Base-by-base conservation (phyloP, 2,329 filamentous ascomycete species). In the Hypoxylon sp. region DNA sequence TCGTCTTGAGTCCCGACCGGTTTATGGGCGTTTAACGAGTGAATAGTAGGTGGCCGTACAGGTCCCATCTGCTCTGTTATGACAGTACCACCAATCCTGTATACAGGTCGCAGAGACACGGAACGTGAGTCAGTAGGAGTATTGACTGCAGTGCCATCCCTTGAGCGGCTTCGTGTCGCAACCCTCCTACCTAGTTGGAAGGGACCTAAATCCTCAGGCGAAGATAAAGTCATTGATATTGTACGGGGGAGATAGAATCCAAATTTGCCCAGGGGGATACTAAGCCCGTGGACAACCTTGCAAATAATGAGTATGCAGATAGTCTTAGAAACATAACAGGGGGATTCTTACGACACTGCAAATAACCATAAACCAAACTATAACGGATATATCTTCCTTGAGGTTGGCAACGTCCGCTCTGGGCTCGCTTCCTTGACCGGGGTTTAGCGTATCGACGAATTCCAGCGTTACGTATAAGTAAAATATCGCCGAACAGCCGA, bases 401-500 rank as follows among this genome's bases (percentile, higher is more conserved):
- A 96, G 73, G 6, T 80, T 72, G 21, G 73, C 71, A 0, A 90
- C 87, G 66, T 95, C 90, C 25, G 78, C 75, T 19, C 90, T 78
- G 9, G 82, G 73, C 21, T 79, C 66, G 0, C 82, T 86, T 42
- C 89, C 74, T 5, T 84, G 80, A 0, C 43, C 41, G 7, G 61
- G 57, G 25, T 78, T 81, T n/a, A 83, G 64, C 2, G 51, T 72
- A 20, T 69, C 72, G 38, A 97, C 75, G 54, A 92, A 96, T 16
- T 96, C 89, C 1, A 89, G 70, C 29, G 82, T 87, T 55, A 96
- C 77, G 65, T 91, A 95, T 4, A 97, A 78, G 67, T 97, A 96
- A 68, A 96, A 97, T 13, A 96, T 82, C 1, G 91, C 92, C 11
- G 89, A 90, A 1, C 96, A 91, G 2, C 93, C 91, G 47, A 97